Conservation (phyloP, 225 moss, liverwort and hornwort species). For the Marchantia paleacea region DNA sequence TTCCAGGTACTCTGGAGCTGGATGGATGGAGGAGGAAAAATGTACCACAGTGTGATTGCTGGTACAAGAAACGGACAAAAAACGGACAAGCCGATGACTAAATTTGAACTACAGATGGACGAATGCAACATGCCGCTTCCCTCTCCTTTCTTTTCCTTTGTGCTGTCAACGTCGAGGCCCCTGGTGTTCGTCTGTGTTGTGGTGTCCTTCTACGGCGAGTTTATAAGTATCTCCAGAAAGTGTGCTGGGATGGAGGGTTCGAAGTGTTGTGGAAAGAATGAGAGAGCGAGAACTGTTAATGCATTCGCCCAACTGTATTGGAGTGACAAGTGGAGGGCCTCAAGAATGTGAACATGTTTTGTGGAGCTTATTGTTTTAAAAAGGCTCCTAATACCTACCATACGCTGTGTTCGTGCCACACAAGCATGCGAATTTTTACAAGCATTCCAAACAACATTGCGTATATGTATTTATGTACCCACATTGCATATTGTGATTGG, state of each 20-base stretch:
- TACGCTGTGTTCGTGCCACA: neutral
- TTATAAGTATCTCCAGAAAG: neutral
- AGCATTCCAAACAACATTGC: neutral
- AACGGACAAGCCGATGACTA: neutral
- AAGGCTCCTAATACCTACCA: neutral
- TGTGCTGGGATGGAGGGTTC: neutral
- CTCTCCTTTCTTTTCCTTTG: neutral
- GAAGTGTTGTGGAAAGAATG: neutral
- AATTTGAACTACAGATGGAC: neutral
- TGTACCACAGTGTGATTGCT: neutral
- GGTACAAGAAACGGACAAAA: neutral
- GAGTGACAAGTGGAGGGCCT: slow-evolving; percentile 2
- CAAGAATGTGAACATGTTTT: neutral
- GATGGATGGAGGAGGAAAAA: neutral
- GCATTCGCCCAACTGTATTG: neutral
- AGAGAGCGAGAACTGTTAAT: neutral
- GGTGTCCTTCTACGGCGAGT: neutral
- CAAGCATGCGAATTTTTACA: neutral
- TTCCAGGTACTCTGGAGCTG: neutral
- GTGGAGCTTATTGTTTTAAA: neutral
- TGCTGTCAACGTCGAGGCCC: slow-evolving; percentile 3
- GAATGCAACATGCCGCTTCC: slow-evolving; percentile 1
- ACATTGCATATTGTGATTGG: neutral
- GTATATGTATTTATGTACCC: neutral
- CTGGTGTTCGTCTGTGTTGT: neutral